Conservation (phyloP, 345 rosid genomes). For the Arabidopsis suecica region DNA sequence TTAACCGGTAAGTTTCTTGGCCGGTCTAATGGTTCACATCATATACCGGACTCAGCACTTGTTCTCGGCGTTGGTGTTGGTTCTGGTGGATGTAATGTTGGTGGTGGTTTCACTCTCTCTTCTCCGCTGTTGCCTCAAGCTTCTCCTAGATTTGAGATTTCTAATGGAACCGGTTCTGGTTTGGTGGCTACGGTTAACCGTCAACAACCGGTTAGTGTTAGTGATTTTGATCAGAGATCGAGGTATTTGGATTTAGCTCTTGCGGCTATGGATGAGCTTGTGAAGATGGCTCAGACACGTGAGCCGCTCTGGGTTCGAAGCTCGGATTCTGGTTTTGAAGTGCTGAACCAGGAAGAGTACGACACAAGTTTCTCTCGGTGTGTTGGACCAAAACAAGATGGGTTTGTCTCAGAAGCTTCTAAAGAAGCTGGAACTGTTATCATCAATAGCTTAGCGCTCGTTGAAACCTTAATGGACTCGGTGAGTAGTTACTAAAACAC, state of each 20-base stretch:
- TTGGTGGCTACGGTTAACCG: conserved; percentile 24
- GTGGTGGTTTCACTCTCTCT: conserved; percentile 16
- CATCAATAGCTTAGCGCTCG: conserved; percentile 89
- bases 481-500: conserved; percentile 49
- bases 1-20: conserved; percentile 93
- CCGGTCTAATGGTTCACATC: conserved; percentile 58
- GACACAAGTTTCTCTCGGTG: conserved; percentile 65
- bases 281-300: conserved; percentile 73
- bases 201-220: conserved; percentile 39
- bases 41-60: conserved; percentile 70
- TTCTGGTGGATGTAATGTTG: conserved; percentile 12
- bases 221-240: conserved; percentile 68
- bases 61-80: conserved; percentile 72
- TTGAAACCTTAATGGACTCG: conserved; percentile 93
- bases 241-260: conserved; percentile 87
- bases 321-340: conserved; percentile 57
- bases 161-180: conserved; percentile 46
- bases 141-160: conserved; percentile 40
- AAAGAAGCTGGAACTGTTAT: conserved; percentile 80
- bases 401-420: conserved; percentile 85
- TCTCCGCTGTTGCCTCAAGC: conserved; percentile 21
- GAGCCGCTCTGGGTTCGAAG: conserved; percentile 86
- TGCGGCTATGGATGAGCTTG: conserved; percentile 88
- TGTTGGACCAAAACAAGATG: conserved; percentile 71
- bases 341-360: conserved; percentile 78